phyloP scores from a whole-genome alignment of 1,284 basidiomycete species.

The Schizophyllum commune region DNA sequence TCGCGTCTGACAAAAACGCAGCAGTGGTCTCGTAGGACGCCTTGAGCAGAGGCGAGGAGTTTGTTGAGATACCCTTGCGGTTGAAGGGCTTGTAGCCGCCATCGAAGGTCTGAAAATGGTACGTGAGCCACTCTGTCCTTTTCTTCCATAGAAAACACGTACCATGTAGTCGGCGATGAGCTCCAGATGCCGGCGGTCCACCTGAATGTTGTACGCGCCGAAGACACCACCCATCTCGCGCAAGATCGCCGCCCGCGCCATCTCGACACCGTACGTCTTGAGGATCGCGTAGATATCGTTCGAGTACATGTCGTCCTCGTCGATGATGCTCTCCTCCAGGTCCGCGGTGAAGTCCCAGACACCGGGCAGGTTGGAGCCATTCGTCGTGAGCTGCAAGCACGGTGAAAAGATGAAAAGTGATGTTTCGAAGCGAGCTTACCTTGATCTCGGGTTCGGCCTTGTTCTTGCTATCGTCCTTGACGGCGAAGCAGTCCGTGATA shows the following conservation, averaged over 20 bases:
- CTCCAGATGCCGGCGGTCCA: constrained; percentile 91
- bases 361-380: constrained; percentile 89
- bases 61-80: constrained; percentile 87
- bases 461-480: constrained; percentile 45
- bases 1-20: constrained; percentile 92
- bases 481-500: constrained; percentile 78
- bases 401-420: constrained; percentile 5
- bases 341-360: constrained; percentile 83
- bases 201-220: constrained; percentile 95
- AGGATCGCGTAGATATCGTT: constrained; percentile 96
- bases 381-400: constrained; percentile 60
- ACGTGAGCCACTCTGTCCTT: constrained; percentile 5
- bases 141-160: constrained; percentile 21
- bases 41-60: constrained; percentile 91
- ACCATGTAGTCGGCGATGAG: constrained; percentile 99
- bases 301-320: constrained; percentile 81
- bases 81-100: constrained; percentile 98
- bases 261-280: constrained; percentile 94
- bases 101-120: constrained; percentile 74
- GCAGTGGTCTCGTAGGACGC: constrained; percentile 97
- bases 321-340: constrained; percentile 60
- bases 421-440: constrained; percentile 29
- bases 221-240: constrained; percentile 90
- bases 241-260: constrained; percentile 89
- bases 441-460: constrained; percentile 39